Evolutionary conservation across 2,329 filamentous ascomycete genomes (phyloP), one percentile per base, ranked within the genome.

Genomic region (Ascochyta koolunga): DNA sequence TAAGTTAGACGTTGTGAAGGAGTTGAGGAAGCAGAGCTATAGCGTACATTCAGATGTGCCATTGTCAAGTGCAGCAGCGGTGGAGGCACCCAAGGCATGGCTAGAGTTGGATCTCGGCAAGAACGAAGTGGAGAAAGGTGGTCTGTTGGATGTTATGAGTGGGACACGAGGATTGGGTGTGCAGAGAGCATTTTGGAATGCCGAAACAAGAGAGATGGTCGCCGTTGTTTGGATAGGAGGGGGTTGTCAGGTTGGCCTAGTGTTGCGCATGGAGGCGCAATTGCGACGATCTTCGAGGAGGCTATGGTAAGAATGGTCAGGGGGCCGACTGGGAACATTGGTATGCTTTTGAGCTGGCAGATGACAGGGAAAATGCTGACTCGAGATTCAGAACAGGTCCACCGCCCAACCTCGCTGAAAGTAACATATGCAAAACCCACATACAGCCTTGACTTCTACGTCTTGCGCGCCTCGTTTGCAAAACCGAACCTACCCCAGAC

Each of bases 221-320:
- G 83, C 80, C 43, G 79, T 92, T n/a, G 77, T 92, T 4, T 89
- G 82, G 78, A 81, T 92, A 48, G 90, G 89, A 6, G 72, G 78
- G n/a, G 79, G 1, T 68, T 88, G 18, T 78, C 82, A 41, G 89
- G 90, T 4, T 93, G 88, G 87, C 89, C 89, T 1, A 82, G 83
- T 11, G 79, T 89, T 35, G 85, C 86, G 45, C 89, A 93, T 75
- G 89, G 89, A 50, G 89, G 89, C 13, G 79, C 82, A 6, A 79
- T 89, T 42, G 87, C 86, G 7, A 91, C 86, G 0, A 72, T 90
- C 3, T 74, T 92, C 32, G 84, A 90, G 70, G 89, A 92, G 77
- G 83, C 82, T 45, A 79, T 90, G 57, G 85, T 86, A n/a, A 79
- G 87, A 37, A 86, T 84, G 81, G 83, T 64, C 75, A 87, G 61